Base-by-base conservation (phyloP, 139 green algal genomes). In the Axilococcus clingmanii region DNA sequence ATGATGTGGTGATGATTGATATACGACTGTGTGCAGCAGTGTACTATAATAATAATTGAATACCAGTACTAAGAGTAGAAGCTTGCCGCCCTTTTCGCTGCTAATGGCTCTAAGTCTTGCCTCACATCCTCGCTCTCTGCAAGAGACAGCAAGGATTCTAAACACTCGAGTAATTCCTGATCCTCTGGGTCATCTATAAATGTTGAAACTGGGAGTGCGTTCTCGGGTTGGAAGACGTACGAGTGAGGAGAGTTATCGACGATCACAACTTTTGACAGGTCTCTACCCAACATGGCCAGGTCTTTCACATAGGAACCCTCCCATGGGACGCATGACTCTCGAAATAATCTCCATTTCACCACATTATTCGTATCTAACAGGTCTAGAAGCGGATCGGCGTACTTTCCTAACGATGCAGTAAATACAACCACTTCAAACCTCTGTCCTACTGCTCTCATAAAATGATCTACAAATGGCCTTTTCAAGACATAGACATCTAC, bases 201-300 rank as follows among this genome's bases (percentile, higher is more conserved):
- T 4, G 79, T 89, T 16, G 63, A 57, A 34, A 98, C 91, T 35
- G 88, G 81, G 17, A 97, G 51, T 3, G 91, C 91, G 64, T 98
- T 98, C 36, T 85, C 81, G 0, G 91, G 91, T 64, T 98, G 91
- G 62, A 98, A 97, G 4, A 87, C 63, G 74, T 98, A 98, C 8
- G 76, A 91, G 61, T 95, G 80, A 7, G 91, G 91, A 4, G 79
- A 94, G 76, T 98, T 98, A 76, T 98, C 91, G 17, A 98, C 80
- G 47, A 98, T 96, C 51, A 98, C 88, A 29, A 68, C 81, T 55
- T 75, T 31, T 9, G 48, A 51, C 31, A 97, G 65, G 23, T 87
- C 69, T 1, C 91, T 71, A 1, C 91, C 91, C 31, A 98, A 59
- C 48, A 75, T 81, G 40, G 60, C 75, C 36, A 97, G 71, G 63